Percentiles rank a stretch among this genome's conserved stretches.
These are phyloP conservation scores for Kickxella alabastrina DNA, from an alignment of 192 early-diverging fungal genomes.

Conservation along the genomic window DNA sequence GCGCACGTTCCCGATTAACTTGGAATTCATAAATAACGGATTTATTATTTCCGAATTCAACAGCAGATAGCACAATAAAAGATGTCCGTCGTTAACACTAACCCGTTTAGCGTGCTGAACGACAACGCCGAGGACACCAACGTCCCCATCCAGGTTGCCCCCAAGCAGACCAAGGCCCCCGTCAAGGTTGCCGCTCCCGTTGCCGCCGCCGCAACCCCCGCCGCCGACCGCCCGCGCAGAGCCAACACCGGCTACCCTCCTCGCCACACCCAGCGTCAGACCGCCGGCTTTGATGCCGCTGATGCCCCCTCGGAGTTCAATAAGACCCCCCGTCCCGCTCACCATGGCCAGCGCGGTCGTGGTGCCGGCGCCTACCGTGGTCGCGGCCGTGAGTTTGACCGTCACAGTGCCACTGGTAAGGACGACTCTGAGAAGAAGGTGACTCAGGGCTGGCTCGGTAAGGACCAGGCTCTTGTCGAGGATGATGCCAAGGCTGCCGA, in stretches of 20 bases:
- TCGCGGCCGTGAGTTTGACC: constrained; percentile 78
- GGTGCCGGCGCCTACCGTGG: constrained; percentile 6
- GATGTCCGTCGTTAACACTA: constrained; percentile 61
- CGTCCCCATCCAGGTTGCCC: constrained; percentile 35
- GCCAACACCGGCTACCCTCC: constrained; percentile 7
- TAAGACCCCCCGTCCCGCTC: too few relatives aligned
- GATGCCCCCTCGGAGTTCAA: too few relatives aligned
- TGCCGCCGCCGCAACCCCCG: constrained; percentile 23
- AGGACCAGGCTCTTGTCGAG: constrained; percentile 31
- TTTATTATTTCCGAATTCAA: too few relatives aligned
- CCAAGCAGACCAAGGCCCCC: constrained; percentile 13
- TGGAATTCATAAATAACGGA: too few relatives aligned
- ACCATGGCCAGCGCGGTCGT: constrained; percentile 27
- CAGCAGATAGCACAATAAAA: too few relatives aligned
- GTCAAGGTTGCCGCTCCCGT: constrained; percentile 8
- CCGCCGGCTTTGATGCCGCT: too few relatives aligned
- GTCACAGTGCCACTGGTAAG: constrained; percentile 77
- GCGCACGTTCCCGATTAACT: too few relatives aligned
- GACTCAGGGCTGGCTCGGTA: constrained; percentile 74
- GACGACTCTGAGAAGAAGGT: constrained; percentile 89
- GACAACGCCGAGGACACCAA: constrained; percentile 56
- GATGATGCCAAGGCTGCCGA: constrained; percentile 42
- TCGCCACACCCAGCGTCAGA: too few relatives aligned
- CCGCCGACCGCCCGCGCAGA: constrained; percentile 7
- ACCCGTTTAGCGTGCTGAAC: constrained; percentile 66